These are phyloP conservation scores for Vaccinium corymbosum DNA, from an alignment of 148 eudicot species.

Conservation along the genomic window DNA sequence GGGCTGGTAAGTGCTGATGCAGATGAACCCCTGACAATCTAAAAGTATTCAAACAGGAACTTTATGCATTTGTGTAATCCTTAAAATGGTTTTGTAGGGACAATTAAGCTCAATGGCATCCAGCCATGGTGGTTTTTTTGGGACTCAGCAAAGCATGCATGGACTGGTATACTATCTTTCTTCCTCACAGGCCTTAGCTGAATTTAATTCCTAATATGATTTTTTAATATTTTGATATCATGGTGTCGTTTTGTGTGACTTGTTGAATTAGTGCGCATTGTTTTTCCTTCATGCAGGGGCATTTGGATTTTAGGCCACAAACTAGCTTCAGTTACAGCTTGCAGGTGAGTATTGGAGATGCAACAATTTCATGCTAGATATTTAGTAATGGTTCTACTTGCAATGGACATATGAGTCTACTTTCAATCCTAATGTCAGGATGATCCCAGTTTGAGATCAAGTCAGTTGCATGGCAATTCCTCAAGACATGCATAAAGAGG, in stretches of 20 bases:
- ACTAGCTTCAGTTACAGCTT: constrained; percentile 55
- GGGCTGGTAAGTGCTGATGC: constrained; percentile 67
- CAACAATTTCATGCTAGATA: constrained; percentile 6
- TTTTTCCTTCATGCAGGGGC: constrained; percentile 47
- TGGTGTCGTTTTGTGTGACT: background rate
- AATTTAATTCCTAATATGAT: background rate
- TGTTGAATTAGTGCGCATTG: background rate
- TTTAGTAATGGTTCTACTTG: background rate
- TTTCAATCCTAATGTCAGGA: constrained; percentile 28
- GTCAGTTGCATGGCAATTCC: constrained; percentile 36
- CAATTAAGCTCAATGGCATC: constrained; percentile 63
- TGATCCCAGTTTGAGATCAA: constrained; percentile 36
- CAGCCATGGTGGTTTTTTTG: constrained; percentile 79
- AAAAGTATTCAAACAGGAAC: background rate
- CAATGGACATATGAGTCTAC: background rate
- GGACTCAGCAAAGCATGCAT: constrained; percentile 66
- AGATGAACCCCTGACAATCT: constrained; percentile 10
- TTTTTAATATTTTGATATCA: background rate
- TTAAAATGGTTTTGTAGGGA: constrained; percentile 43
- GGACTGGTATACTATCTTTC: constrained; percentile 52
- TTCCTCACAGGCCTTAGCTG: background rate
- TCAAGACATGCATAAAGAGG: constrained; percentile 33
- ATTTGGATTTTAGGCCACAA: constrained; percentile 68
- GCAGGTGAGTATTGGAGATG: constrained; percentile 45
- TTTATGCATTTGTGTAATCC: background rate